Conservation (phyloP, 2,329 filamentous ascomycete genomes). For the Alternaria conjuncta region DNA sequence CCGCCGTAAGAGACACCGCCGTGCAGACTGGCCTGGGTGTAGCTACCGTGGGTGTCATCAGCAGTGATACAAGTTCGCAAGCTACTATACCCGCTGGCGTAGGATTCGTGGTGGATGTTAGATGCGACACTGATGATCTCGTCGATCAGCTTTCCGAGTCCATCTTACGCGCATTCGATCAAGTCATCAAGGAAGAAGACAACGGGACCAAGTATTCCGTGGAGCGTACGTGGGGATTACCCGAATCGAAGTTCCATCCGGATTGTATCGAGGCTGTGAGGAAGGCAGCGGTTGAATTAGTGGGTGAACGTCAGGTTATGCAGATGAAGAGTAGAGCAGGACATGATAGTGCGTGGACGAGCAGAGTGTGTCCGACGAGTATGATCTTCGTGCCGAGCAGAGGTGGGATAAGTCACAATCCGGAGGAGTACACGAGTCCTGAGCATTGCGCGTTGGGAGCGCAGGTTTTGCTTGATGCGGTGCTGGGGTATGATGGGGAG, state of each 20-base stretch:
- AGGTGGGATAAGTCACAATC: constrained; percentile 54
- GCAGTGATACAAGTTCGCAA: constrained; percentile 36
- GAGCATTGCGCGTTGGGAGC: constrained; percentile 53
- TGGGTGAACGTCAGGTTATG: constrained; percentile 29
- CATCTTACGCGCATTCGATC: constrained; percentile 30
- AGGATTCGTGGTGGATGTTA: constrained; percentile 37
- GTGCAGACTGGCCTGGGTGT: constrained; percentile 27
- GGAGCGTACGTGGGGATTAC: constrained; percentile 34
- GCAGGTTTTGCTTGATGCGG: constrained; percentile 54
- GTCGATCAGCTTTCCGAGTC: constrained; percentile 29
- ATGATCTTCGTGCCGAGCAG: constrained; percentile 56
- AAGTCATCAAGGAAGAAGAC: constrained; percentile 25
- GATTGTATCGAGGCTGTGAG: constrained; percentile 30
- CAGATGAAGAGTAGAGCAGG: constrained; percentile 37
- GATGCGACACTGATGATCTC: constrained; percentile 35
- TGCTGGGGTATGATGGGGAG: neutral
- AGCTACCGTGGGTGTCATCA: constrained; percentile 38
- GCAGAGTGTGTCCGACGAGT: constrained; percentile 37
- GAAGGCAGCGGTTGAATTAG: constrained; percentile 22
- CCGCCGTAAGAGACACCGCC: constrained; percentile 33
- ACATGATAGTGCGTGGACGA: constrained; percentile 38
- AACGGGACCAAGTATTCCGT: constrained; percentile 32
- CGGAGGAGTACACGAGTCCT: constrained; percentile 51
- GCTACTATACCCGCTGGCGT: constrained; percentile 38
- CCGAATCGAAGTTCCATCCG: constrained; percentile 31